These are phyloP conservation scores for Kodamaea laetipori DNA, from an alignment of 805 yeast genomes.

Conservation along the genomic window DNA sequence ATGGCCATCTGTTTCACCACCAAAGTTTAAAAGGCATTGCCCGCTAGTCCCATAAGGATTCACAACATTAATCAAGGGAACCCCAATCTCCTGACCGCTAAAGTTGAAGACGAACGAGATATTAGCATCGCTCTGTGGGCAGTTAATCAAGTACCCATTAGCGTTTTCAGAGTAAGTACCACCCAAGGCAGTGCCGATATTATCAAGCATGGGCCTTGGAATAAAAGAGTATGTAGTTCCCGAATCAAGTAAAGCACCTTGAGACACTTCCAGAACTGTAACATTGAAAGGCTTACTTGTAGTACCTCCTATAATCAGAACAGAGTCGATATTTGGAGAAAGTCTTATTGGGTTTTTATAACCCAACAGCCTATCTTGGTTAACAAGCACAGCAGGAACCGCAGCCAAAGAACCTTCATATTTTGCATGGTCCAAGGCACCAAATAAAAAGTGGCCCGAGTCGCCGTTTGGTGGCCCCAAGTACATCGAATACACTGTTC, in stretches of 20 bases:
- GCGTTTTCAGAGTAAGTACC: background rate
- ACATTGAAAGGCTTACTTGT: constrained; percentile 4
- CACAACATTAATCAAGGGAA: constrained; percentile 13
- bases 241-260: constrained; percentile 12
- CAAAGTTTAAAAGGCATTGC: constrained; percentile 22
- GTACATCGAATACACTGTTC: constrained; percentile 17
- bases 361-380: constrained; percentile 10
- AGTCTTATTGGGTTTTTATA: background rate
- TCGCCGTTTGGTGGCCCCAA: constrained; percentile 14
- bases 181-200: constrained; percentile 2
- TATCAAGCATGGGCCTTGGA: constrained; percentile 6
- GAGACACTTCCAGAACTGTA: constrained; percentile 1
- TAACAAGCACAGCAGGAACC: constrained; percentile 26
- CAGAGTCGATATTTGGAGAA: constrained; percentile 1
- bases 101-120: constrained; percentile 10
- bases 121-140: constrained; percentile 9
- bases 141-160: constrained; percentile 2
- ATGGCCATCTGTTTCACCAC: background rate
- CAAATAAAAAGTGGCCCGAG: constrained; percentile 21
- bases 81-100: constrained; percentile 4
- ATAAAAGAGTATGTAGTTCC: constrained; percentile 11
- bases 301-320: constrained; percentile 1
- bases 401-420: constrained; percentile 13
- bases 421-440: constrained; percentile 24
- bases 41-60: background rate